Conservation (phyloP, 495 filamentous ascomycete species). For the Friedmanniomyces endolithicus region DNA sequence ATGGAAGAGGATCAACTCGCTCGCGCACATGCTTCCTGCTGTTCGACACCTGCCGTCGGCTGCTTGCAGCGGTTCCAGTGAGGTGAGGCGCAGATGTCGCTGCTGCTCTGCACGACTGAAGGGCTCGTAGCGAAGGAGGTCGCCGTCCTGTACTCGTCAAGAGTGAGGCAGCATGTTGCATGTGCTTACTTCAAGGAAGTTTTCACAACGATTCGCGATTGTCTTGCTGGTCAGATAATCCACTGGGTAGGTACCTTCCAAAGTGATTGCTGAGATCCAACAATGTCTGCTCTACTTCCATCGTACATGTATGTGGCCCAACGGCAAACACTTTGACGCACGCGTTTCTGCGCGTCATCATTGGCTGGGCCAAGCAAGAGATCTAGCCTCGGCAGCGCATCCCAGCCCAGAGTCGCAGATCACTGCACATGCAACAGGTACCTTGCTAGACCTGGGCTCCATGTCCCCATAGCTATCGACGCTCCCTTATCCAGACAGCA, state of each 20-base stretch:
- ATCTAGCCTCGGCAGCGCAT: too few species aligned
- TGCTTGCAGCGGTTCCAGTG: background rate
- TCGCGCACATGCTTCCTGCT: background rate
- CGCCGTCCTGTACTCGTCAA: background rate
- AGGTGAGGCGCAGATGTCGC: background rate
- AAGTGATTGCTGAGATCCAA: too few species aligned
- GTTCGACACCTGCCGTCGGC: background rate
- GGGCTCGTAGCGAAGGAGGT: background rate
- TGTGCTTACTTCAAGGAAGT: background rate
- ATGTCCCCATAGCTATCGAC: background rate
- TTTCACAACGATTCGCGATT: background rate
- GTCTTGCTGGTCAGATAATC: too few species aligned
- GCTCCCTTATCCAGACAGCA: background rate
- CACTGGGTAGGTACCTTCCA: too few species aligned
- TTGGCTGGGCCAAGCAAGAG: too few species aligned
- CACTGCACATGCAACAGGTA: too few species aligned
- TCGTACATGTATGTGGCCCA: too few species aligned
- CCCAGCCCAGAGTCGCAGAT: too few species aligned
- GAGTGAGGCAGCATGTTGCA: slow-evolving; percentile 1
- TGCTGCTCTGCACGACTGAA: background rate
- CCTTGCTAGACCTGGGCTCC: background rate
- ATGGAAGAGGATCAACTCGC: background rate
- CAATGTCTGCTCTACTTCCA: too few species aligned
- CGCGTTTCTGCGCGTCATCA: background rate
- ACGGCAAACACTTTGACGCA: background rate